Conservation (phyloP, 2,329 filamentous ascomycete genomes). For the Xylaria sp. region DNA sequence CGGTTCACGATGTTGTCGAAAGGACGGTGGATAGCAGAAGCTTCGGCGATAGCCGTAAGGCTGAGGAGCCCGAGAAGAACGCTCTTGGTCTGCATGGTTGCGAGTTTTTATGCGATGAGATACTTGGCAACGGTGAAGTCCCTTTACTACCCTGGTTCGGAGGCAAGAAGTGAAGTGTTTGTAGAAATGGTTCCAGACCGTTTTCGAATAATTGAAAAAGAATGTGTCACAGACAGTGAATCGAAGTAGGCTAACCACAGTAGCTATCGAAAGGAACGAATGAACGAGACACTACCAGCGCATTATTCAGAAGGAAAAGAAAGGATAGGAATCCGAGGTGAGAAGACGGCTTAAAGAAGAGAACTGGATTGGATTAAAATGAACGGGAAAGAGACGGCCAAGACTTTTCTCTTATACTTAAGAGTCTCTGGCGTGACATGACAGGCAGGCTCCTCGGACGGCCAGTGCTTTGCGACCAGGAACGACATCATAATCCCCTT, state of each 20-base stretch:
- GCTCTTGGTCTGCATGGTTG: conserved; percentile 63
- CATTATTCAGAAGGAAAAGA: conserved; percentile 54
- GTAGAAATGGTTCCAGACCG: conserved; percentile 64
- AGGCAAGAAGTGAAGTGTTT: conserved; percentile 46
- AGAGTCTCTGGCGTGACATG: conserved; percentile 45
- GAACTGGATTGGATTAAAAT: conserved; percentile 39
- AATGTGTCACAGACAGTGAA: conserved; percentile 58
- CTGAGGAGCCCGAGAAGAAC: conserved; percentile 62
- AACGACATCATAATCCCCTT: conserved; percentile 47
- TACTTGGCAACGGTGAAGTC: conserved; percentile 33
- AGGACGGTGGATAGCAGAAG: conserved; percentile 55
- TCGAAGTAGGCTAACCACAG: conserved; percentile 51
- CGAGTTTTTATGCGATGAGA: conserved; percentile 34
- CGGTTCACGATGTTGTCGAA: conserved; percentile 48
- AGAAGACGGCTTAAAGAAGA: conserved; percentile 47
- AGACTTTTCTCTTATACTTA: conserved; percentile 54
- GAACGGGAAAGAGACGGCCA: conserved; percentile 52
- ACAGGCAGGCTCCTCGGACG: conserved; percentile 42
- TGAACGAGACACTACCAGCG: conserved; percentile 63
- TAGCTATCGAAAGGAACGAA: conserved; percentile 58
- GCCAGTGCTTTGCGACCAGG: conserved; percentile 44
- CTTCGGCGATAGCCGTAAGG: conserved; percentile 59
- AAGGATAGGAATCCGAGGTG: conserved; percentile 47
- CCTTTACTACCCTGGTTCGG: conserved; percentile 38
- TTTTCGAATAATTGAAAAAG: conserved; percentile 54